Evolutionary conservation across 2,329 filamentous ascomycete species (phyloP).

Genomic region (Fusarium compactum): DNA sequence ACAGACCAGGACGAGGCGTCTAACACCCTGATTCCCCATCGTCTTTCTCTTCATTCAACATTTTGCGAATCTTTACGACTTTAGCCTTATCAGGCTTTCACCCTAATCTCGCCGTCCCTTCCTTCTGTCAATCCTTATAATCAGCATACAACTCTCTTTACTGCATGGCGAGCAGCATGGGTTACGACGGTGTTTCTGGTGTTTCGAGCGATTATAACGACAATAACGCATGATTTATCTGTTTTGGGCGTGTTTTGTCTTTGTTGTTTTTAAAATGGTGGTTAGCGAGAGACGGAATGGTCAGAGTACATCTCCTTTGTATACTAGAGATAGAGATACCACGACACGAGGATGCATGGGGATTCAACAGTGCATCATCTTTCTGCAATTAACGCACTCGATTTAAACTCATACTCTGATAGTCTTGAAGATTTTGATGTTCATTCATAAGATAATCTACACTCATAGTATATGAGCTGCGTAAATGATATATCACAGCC

Average conservation of each 20-base stretch:
- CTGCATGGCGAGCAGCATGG: conserved; percentile 42
- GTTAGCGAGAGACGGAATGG: conserved; percentile 23
- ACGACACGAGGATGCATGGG: conserved; percentile 33
- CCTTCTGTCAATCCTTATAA: conserved; percentile 34
- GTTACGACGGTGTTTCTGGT: conserved; percentile 33
- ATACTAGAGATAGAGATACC: conserved; percentile 50
- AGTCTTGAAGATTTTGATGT: not conserved
- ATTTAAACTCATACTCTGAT: not conserved
- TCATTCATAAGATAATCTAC: conserved; percentile 32
- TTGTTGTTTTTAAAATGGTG: conserved; percentile 36
- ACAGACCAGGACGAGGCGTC: conserved; percentile 57
- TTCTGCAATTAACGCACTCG: conserved; percentile 16
- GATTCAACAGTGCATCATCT: conserved; percentile 27
- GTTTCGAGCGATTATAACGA: conserved; percentile 38
- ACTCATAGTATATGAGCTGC: conserved; percentile 28
- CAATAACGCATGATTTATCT: conserved; percentile 32
- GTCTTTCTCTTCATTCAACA: not conserved
- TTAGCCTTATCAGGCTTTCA: conserved; percentile 1
- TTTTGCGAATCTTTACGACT: not conserved
- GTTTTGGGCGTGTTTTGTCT: conserved; percentile 34
- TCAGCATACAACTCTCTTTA: conserved; percentile 28
- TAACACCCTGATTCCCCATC: not conserved
- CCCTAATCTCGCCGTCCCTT: conserved; percentile 38
- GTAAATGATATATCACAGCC: conserved; percentile 11
- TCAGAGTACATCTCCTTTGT: conserved; percentile 41